phyloP scores from a whole-genome alignment of 2,329 filamentous ascomycete species.

The Nannizziopsis barbatae region DNA sequence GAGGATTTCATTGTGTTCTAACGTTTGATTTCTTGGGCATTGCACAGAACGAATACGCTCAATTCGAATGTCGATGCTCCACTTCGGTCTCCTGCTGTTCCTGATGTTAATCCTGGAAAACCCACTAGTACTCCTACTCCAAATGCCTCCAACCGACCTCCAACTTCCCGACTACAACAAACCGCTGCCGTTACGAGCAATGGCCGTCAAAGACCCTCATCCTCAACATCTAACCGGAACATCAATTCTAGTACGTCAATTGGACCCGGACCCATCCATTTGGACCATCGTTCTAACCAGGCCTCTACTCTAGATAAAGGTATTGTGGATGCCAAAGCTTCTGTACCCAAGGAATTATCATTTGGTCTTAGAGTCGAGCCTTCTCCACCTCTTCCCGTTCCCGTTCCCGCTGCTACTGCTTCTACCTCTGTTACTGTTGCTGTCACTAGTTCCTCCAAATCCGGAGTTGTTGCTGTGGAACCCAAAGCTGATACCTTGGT shows the following conservation, averaged over 20 bases:
- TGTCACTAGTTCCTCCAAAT: conserved; percentile 5
- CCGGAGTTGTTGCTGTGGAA: conserved; percentile 5
- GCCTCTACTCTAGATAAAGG: conserved; percentile 14
- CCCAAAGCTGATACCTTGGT: conserved; percentile 10
- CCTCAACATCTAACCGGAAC: conserved; percentile 49
- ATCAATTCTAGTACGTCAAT: conserved; percentile 42
- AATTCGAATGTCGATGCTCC: conserved; percentile 51
- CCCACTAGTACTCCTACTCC: conserved; percentile 57
- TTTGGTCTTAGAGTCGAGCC: conserved; percentile 12
- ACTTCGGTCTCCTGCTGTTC: conserved; percentile 64
- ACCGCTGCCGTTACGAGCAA: conserved; percentile 55
- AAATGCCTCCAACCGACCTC: conserved; percentile 46
- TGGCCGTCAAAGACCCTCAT: conserved; percentile 47
- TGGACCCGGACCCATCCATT: conserved; percentile 24
- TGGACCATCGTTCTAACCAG: conserved; percentile 15
- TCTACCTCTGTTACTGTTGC: background rate
- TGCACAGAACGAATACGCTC: conserved; percentile 36
- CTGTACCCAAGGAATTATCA: conserved; percentile 6
- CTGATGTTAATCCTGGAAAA: conserved; percentile 45
- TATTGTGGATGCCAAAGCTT: conserved; percentile 8
- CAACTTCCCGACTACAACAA: conserved; percentile 61
- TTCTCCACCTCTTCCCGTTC: background rate
- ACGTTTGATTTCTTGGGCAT: conserved; percentile 7
- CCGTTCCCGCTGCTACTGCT: background rate
- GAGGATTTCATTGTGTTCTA: conserved; percentile 7